Base-by-base conservation (phyloP, 1,139 yeast genomes). In the Suhomyces choctaworum region DNA sequence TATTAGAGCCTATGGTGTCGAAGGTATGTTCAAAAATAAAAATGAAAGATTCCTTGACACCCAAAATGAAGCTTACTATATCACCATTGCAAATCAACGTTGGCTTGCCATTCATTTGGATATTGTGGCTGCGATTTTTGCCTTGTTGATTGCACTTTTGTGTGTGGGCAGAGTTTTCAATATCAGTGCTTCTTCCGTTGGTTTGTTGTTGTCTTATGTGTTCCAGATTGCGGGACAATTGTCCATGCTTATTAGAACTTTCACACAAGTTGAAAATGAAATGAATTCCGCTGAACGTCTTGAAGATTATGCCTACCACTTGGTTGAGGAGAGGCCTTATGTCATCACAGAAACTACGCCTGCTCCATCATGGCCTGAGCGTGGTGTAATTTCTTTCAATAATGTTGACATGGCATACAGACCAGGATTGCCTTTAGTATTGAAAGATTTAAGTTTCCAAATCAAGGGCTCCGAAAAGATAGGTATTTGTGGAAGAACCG, bases 261-360 rank as follows among this genome's bases (percentile, higher is more conserved):
- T 67, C 41, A 84, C 95, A 1, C 81, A 80, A 51, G 76, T 83
- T 20, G 95, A 87, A 55, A 86, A 84, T 58, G 83, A 82, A 52
- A 76, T 87, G 88, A 85, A 84, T 51, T 80, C 94, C 6, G 92
- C 82, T n/a, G 96, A 88, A 62, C 74, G 96, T 54, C 60, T 88
- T 34, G 72, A 78, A 42, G 75, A 80, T 38, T 86, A 86, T 58
- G 92, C 90, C 1, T 68, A 47, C 36, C 46, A 56, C 24, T 51
- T 69, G 36, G 72, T 70, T 4, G 62, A 61, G 40, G 75, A 69
- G 45, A 66, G 67, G 4, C 51, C 66, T 0, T 75, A 76, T 22
- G 37, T 41, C 7, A 48, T 47, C 16, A 67, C 73, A 0, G 85
- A 74, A 31, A 65, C 70, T 1, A 60, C 71, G 2, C 90, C 94